Evolutionary conservation across 106 monocot species (phyloP).

Genomic region (Allium fistulosum): DNA sequence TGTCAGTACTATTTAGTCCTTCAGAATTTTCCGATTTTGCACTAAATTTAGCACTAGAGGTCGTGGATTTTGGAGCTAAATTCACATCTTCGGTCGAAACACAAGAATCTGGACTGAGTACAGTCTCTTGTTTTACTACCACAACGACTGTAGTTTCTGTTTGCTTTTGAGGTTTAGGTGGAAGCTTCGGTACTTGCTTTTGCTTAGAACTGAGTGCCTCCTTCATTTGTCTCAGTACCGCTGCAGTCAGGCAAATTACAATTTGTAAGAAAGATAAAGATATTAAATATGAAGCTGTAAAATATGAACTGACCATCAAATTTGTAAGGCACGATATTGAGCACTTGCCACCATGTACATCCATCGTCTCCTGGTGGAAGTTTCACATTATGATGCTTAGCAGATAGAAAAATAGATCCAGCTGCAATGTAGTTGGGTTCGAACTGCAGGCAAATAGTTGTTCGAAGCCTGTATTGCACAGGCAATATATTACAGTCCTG

Average conservation of each 20-base stretch:
- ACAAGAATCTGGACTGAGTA: slow-evolving; percentile 50
- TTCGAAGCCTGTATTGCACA: slow-evolving; percentile 42
- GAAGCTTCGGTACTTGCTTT: not conserved
- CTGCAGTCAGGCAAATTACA: slow-evolving; percentile 16
- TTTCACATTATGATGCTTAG: slow-evolving; percentile 44
- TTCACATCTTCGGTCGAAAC: slow-evolving; percentile 25
- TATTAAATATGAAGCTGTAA: not conserved
- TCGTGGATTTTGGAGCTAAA: slow-evolving; percentile 14
- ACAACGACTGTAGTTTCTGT: not conserved
- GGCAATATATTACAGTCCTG: not conserved
- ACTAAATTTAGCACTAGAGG: slow-evolving; percentile 5
- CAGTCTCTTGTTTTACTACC: slow-evolving; percentile 12
- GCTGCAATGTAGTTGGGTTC: slow-evolving; percentile 79
- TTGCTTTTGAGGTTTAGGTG: slow-evolving; percentile 14
- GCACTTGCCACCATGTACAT: slow-evolving; percentile 66
- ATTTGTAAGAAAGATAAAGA: not conserved
- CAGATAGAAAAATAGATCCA: slow-evolving; percentile 60
- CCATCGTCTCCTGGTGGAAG: slow-evolving; percentile 29
- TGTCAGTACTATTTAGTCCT: too few species aligned
- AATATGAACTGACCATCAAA: slow-evolving; percentile 39
- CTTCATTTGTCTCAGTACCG: slow-evolving; percentile 35
- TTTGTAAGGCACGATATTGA: slow-evolving; percentile 40
- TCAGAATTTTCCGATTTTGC: not conserved
- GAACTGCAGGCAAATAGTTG: slow-evolving; percentile 62
- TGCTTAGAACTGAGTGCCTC: slow-evolving; percentile 21